Evolutionary conservation across 108 stramenopile genomes (phyloP), one percentile per base, ranked within the genome.

Genomic region (Pseudonitzschia multiseries): DNA sequence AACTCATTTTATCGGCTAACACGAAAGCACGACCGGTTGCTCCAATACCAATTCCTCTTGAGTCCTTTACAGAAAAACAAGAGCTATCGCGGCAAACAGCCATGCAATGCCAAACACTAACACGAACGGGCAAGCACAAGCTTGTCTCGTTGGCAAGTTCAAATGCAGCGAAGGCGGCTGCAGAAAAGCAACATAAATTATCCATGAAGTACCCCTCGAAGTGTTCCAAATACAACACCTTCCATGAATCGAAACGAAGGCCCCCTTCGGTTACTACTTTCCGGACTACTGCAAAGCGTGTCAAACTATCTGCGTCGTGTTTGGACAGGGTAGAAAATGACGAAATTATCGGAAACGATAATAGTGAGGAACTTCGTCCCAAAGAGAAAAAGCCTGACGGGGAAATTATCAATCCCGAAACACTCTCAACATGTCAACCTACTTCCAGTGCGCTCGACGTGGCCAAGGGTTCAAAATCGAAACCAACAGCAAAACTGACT

Each of bases 401-500:
- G 22, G 24, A 13, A 67, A 43, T 17, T 9, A 52, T 18, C 13
- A 22, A 50, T 42, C 15, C 29, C 56, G 61, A 22, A 17, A 22
- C 8, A 9, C 24, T 44, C 29, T 20, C 52, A 3, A 21, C 4
- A n/a, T 24, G 14, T 6, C 43, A 41, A 59, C 31, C 29, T 57
- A 69, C 31, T n/a, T 33, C 20, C 32, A 32, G 24, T 27, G 6
- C n/a, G 3, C 4, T 13, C 42, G 36, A 36, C 4, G 6, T 6
- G 6, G 1, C 41, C 1, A 26, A 14, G 33, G n/a, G 60, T 60
- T 21, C 8, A 41, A 14, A 40, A 46, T 62, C 54, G 26, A 63
- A 56, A 57, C 36, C 15, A n/a, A 51, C 41, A 15, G 65, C 44
- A 57, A 82, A 75, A 57, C 64, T 89, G 29, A 85, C 84, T 15